Conservation (phyloP, 2,329 filamentous ascomycete species). For the Fusarium cicatricum region DNA sequence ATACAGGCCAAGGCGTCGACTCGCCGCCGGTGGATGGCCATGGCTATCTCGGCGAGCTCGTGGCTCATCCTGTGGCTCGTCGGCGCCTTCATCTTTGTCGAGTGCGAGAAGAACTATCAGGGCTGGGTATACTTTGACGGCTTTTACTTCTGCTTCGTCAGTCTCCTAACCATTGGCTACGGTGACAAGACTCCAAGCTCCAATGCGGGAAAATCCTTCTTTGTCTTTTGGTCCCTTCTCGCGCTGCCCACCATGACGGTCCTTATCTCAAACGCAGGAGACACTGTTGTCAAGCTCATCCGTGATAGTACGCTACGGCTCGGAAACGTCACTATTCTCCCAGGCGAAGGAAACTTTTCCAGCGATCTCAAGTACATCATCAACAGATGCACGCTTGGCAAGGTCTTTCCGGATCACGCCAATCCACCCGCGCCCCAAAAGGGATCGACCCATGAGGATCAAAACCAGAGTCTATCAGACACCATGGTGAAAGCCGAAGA, state of each 20-base stretch:
- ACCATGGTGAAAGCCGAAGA: slow-evolving; percentile 22
- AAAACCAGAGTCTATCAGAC: not conserved
- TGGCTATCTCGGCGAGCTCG: slow-evolving; percentile 71
- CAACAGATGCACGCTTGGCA: slow-evolving; percentile 53
- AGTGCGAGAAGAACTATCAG: slow-evolving; percentile 61
- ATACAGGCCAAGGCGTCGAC: slow-evolving; percentile 73
- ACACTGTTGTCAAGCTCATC: slow-evolving; percentile 77
- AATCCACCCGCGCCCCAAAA: slow-evolving; percentile 6
- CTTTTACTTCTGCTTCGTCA: slow-evolving; percentile 87
- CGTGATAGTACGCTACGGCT: slow-evolving; percentile 63
- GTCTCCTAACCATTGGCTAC: slow-evolving; percentile 86
- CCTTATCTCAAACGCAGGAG: slow-evolving; percentile 82
- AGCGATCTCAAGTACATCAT: slow-evolving; percentile 56
- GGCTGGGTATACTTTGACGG: slow-evolving; percentile 79
- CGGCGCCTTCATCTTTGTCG: slow-evolving; percentile 77
- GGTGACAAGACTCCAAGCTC: slow-evolving; percentile 81
- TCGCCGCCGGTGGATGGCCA: slow-evolving; percentile 77
- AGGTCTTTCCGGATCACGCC: slow-evolving; percentile 46
- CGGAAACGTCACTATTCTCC: slow-evolving; percentile 68
- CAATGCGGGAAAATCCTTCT: slow-evolving; percentile 83
- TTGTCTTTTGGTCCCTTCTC: slow-evolving; percentile 91
- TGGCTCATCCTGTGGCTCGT: slow-evolving; percentile 82
- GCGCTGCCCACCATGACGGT: slow-evolving; percentile 90
- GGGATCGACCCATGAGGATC: not conserved
- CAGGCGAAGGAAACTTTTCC: slow-evolving; percentile 60